These are phyloP conservation scores for Mycena vitilis DNA, from an alignment of 768 basidiomycete genomes.

Conservation along the genomic window DNA sequence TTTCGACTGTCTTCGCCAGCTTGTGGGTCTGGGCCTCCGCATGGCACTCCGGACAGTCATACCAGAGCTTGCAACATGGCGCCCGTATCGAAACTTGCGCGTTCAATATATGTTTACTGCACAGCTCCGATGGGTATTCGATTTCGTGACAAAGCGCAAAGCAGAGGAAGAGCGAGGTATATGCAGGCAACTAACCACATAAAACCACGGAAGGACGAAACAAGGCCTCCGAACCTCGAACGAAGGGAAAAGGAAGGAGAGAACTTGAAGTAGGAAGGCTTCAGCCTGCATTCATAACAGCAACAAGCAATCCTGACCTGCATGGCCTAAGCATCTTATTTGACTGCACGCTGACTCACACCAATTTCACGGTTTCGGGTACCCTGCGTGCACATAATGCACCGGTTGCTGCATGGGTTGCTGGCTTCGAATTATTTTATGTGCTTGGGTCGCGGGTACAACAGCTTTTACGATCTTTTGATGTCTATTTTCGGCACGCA, in stretches of 20 bases:
- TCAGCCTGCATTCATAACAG: neutral
- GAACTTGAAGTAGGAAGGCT: too few species aligned
- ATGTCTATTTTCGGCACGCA: too few species aligned
- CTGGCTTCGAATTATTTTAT: too few species aligned
- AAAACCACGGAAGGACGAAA: neutral
- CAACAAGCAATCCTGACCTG: neutral
- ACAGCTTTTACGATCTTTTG: too few species aligned
- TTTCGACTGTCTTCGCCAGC: conserved; percentile 83
- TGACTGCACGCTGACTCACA: too few species aligned
- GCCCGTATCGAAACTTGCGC: conserved; percentile 96
- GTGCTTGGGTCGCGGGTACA: too few species aligned
- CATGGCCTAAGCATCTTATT: too few species aligned
- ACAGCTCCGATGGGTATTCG: conserved; percentile 15
- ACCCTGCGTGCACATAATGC: too few species aligned
- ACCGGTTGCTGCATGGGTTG: too few species aligned
- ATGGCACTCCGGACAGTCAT: conserved; percentile 96
- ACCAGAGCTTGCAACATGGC: conserved; percentile 98
- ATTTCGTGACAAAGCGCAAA: conserved; percentile 20
- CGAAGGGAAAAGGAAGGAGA: neutral
- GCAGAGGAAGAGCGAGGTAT: neutral
- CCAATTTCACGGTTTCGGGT: too few species aligned
- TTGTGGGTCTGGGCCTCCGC: conserved; percentile 82
- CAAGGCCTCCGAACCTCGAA: neutral
- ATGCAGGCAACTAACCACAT: conserved; percentile 32
- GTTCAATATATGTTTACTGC: conserved; percentile 95